Base-by-base conservation (phyloP, 1,284 basidiomycete genomes). In the Phellinidium pouzarii region DNA sequence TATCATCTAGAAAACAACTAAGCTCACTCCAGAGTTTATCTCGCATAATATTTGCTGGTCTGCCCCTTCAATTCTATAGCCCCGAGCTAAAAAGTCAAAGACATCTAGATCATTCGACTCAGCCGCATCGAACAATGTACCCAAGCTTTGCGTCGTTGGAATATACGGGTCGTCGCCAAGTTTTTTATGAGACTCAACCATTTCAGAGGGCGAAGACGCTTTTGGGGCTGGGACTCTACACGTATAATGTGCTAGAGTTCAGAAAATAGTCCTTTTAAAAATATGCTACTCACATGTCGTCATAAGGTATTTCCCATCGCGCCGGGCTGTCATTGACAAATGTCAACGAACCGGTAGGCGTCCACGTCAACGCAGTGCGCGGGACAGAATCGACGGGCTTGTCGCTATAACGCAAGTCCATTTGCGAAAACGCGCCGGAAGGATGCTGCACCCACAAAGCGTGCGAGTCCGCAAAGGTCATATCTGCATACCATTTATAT, bases 231-330 rank as follows among this genome's bases (percentile, higher is more conserved):
- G 17, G 11, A n/a, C 42, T 42, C 43, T 29, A 29, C 29, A 31
- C 29, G 29, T 20, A 22, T 37, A 17, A 52, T 36, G 19, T 27
- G 9, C 45, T 20, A 14, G 59, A 48, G 49, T 53, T 6, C 27
- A n/a, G 3, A 50, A 52, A n/a, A 2, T 40, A 19, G n/a, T 17
- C 4, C 6, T 6, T 4, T 31, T 31, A 12, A 31, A 12, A 12
- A 12, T 70, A n/a, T n/a, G n/a, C n/a, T n/a, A n/a, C 84, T 61
- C 62, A 91, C 90, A 87, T 63, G 62, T 94, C 91, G 60, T 94
- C 91, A 59, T 88, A 94, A 0, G 91, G 91, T 0, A 87, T 66
- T 61, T 92, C 90, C 70, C 82, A 87, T 27, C 65, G 65, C 19
- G 66, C 65, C 50, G 74, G 75, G 17, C 69, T 68, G 56, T 89